A percentile compares a stretch with the other conserved stretches of the same genome.
Evolutionary conservation across 768 basidiomycete genomes (phyloP).

Genomic region (Hortiboletus flavorubellus): DNA sequence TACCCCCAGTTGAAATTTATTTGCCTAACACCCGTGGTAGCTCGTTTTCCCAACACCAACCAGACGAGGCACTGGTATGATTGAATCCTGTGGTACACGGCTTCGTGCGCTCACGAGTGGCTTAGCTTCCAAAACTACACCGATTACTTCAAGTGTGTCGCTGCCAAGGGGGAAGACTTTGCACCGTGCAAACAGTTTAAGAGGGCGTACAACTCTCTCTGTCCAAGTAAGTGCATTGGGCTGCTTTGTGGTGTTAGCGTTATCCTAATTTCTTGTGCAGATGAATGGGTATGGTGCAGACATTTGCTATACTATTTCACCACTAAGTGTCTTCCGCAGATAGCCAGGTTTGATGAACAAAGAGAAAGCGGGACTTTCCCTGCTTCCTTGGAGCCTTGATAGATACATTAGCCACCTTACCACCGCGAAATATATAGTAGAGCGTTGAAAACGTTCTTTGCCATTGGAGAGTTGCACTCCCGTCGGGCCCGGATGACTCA

Average conservation of each 20-base stretch:
- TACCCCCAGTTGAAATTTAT: not conserved
- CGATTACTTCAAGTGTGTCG: slow-evolving; percentile 97
- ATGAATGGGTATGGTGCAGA: slow-evolving; percentile 76
- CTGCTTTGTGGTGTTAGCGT: not conserved
- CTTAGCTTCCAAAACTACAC: slow-evolving; percentile 91
- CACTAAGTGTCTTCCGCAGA: slow-evolving; percentile 41
- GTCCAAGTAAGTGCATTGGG: slow-evolving; percentile 75
- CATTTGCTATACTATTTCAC: not conserved
- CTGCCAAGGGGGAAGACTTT: slow-evolving; percentile 97
- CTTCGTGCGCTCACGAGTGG: not conserved
- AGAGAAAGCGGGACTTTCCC: slow-evolving; percentile 92
- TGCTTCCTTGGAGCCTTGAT: slow-evolving; percentile 78
- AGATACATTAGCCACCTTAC: slow-evolving; percentile 6
- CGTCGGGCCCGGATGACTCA: not conserved
- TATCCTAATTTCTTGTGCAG: slow-evolving; percentile 38
- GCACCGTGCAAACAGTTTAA: slow-evolving; percentile 99
- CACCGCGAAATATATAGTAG: slow-evolving; percentile 13
- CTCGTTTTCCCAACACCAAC: slow-evolving; percentile 87
- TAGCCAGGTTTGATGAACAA: slow-evolving; percentile 90
- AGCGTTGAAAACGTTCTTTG: not conserved
- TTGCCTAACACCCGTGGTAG: slow-evolving; percentile 37
- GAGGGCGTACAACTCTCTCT: slow-evolving; percentile 92
- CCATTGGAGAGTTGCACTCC: not conserved
- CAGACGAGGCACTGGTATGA: slow-evolving; percentile 95
- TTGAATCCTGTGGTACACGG: not conserved